Evolutionary conservation across 768 basidiomycete species (phyloP), one percentile per base, ranked within the genome.

Genomic region (Suillus cothurnatus): DNA sequence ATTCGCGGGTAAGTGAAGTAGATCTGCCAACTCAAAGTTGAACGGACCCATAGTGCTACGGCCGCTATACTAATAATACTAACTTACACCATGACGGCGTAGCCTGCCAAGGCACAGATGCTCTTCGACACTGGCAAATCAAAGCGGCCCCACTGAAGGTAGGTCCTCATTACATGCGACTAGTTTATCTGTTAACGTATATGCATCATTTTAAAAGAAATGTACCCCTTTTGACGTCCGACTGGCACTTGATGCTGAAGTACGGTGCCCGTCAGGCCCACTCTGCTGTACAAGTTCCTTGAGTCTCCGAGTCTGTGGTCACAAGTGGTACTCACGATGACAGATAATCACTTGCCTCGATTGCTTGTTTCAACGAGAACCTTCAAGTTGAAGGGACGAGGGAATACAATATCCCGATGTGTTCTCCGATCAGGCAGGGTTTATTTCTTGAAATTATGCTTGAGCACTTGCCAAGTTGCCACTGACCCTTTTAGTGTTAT

Each of bases 341-440:
- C 49, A 17, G 15, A 26, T 17, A 6, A 26, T 8, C 23, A 17
- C 7, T 50, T 14, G 8, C 14, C 14, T 49, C 14, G 23, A 15
- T 49, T 26, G 12, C 49, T 15, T 26, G 23, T 15, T 26, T 15
- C 23, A 49, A 49, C 14, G 23, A 14, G 26, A 26, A 49, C 19
- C 7, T 21, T 38, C 38, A 38, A 38, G 38, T 14, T 43, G 41
- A 43, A 23, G n/a, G n/a, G 23, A 23, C 47, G 12, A 47, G n/a
- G 11, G 64, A 79, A 21, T 21, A 17, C 39, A 17, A 17, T 17
- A 6, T 21, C 8, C 19, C 4, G 43, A 21, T 21, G 9, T 21
- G 8, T 45, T 21, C 21, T 11, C 9, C 43, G 21, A 21, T 9
- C 43, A 45, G 43, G 9, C n/a, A n/a, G 43, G 21, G 19, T 21